Base-by-base conservation (phyloP, 164 flowering plant genomes). In the Magnolia changhungtana region DNA sequence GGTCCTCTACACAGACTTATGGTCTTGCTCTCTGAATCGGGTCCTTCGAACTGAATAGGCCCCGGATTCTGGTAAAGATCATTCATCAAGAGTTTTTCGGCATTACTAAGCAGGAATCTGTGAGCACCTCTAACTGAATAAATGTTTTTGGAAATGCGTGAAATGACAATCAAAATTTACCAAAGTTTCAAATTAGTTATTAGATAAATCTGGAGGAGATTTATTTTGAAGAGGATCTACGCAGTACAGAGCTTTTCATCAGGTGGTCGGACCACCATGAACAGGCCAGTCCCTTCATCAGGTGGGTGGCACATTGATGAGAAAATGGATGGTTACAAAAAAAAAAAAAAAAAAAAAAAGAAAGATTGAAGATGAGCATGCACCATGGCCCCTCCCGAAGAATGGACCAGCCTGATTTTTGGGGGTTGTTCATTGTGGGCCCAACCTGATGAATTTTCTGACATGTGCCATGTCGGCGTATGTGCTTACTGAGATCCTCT, bases 31-130 rank as follows among this genome's bases (percentile, higher is more conserved):
- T 76, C 81, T n/a, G 80, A 55, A 59, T 75, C 81, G 55, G 81
- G 70, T 73, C 81, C 81, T 65, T 76, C 79, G 59, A 82, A 82
- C 72, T 78, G 82, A 69, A 73, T 21, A 21, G 81, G 83, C 59
- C 79, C 85, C n/a, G 83, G 81, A 73, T 75, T 82, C 6, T 72
- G 63, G 71, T 82, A 80, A 27, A 78, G 58, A 31, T 82, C 81
- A 58, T 75, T 73, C 78, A 77, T 80, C 80, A 66, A 74, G 69
- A 69, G 59, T 6, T 67, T 75, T 61, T 69, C 73, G 16, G 78
- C 79, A 63, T 65, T 65, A 27, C 27, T 50, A 29, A 68, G 27
- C 27, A 76, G 67, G 80, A 79, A 63, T 64, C 84, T 82, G 80
- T 67, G n/a, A 51, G 24, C 59, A 73, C 63, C 73, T 16, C 20